Conservation (phyloP, 2,329 filamentous ascomycete species). For the Diplodia sapinea region DNA sequence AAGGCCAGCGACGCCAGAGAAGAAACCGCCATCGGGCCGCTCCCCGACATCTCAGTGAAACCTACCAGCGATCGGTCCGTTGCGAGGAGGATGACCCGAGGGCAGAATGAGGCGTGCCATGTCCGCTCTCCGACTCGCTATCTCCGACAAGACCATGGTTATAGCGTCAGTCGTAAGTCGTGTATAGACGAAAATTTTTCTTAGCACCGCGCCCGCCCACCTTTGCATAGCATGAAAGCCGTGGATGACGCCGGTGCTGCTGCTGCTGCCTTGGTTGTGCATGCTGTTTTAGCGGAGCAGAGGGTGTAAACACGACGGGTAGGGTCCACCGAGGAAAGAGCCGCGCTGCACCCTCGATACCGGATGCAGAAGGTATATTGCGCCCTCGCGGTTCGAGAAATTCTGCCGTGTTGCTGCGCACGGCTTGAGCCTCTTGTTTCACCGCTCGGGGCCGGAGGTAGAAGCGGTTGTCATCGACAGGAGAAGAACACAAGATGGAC, state of each 20-base stretch:
- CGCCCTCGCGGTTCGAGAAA: background rate
- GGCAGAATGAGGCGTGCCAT: conserved; percentile 3
- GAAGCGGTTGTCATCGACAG: conserved; percentile 19
- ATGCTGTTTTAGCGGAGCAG: background rate
- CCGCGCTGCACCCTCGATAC: conserved; percentile 4
- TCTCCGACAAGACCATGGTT: conserved; percentile 5
- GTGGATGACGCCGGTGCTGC: background rate
- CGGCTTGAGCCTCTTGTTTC: background rate
- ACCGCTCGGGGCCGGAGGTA: conserved; percentile 2
- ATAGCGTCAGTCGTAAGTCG: background rate
- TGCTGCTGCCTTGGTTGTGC: background rate
- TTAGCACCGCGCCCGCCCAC: background rate
- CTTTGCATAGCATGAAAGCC: background rate
- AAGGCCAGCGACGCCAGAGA: background rate
- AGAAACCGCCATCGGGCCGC: background rate
- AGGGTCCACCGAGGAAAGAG: conserved; percentile 9
- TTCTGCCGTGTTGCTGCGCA: background rate
- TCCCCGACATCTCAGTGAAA: background rate
- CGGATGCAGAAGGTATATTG: background rate
- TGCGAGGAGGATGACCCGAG: background rate
- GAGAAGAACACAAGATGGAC: conserved; percentile 11
- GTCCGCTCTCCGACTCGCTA: background rate
- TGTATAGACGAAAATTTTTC: background rate
- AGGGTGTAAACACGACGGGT: background rate
- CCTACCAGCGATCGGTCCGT: background rate